Evolutionary conservation across 306 rosid species (phyloP).

Genomic region (Prosopis cineraria): DNA sequence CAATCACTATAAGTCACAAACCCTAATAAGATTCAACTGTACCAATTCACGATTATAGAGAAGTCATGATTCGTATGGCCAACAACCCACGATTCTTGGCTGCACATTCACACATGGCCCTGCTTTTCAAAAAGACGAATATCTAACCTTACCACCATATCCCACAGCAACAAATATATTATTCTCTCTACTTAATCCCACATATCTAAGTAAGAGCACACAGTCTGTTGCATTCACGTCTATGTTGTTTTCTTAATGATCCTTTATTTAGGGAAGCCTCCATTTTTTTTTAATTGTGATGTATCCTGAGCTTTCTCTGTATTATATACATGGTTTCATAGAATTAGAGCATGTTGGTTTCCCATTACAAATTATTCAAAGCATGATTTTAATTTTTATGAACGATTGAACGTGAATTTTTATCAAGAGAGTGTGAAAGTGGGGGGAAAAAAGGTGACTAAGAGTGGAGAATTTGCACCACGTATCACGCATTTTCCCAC

Average conservation of each 20-base stretch:
- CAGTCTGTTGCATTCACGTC: not conserved
- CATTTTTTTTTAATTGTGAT: constrained; percentile 35
- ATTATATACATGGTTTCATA: constrained; percentile 9
- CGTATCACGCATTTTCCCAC: constrained; percentile 39
- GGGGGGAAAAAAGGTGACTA: not conserved
- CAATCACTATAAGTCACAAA: constrained; percentile 31
- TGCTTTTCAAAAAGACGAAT: constrained; percentile 30
- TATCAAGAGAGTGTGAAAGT: not conserved
- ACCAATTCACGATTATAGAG: constrained; percentile 42
- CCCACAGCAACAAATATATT: constrained; percentile 25
- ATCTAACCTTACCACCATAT: constrained; percentile 32
- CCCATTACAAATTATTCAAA: no score
- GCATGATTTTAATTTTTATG: no score
- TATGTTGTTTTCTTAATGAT: not conserved
- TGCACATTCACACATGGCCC: constrained; percentile 49
- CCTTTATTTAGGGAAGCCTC: constrained; percentile 30
- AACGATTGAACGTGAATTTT: not conserved
- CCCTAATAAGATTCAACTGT: constrained; percentile 13
- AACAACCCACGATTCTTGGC: constrained; percentile 53
- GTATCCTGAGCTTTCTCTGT: constrained; percentile 36
- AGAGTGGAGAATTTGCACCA: constrained; percentile 26
- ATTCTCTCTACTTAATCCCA: constrained; percentile 41
- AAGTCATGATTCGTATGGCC: constrained; percentile 36
- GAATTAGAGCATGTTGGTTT: no score
- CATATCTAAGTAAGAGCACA: constrained; percentile 28